phyloP scores from a whole-genome alignment of 2,329 filamentous ascomycete genomes.

The Incumbomyces lentus region DNA sequence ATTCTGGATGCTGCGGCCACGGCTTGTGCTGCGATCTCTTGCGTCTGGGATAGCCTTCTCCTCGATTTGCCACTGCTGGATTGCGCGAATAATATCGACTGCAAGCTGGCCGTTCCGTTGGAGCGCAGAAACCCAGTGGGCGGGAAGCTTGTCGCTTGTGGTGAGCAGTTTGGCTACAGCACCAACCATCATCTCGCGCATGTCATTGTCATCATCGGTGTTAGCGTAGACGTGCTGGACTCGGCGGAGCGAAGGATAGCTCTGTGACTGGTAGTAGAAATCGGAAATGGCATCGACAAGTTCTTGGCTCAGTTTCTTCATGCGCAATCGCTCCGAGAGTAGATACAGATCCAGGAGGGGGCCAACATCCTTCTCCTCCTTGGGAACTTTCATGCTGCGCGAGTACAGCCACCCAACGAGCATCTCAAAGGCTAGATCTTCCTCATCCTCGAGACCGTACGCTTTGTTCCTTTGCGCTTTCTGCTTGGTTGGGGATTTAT shows the following conservation, averaged over 20 bases:
- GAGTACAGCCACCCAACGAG: constrained; percentile 47
- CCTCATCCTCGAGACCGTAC: constrained; percentile 43
- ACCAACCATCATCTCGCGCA: constrained; percentile 41
- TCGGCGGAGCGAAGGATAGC: constrained; percentile 42
- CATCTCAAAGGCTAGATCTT: constrained; percentile 41
- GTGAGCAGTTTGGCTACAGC: constrained; percentile 42
- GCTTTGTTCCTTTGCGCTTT: constrained; percentile 19
- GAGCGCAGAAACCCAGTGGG: constrained; percentile 46
- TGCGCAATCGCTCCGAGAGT: constrained; percentile 44
- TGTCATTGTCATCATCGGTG: constrained; percentile 36
- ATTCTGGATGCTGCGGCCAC: constrained; percentile 12
- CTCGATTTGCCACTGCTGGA: constrained; percentile 46
- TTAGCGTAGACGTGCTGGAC: constrained; percentile 45
- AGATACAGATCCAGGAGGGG: constrained; percentile 45
- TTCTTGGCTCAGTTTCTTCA: constrained; percentile 37
- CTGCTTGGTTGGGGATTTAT: constrained; percentile 25
- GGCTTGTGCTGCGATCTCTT: constrained; percentile 23
- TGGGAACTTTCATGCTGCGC: constrained; percentile 35
- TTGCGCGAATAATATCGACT: constrained; percentile 44
- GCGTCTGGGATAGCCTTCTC: constrained; percentile 40
- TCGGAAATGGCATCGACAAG: constrained; percentile 40
- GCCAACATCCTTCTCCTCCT: constrained; percentile 41
- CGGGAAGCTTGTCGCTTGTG: constrained; percentile 38
- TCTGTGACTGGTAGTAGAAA: constrained; percentile 44
- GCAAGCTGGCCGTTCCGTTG: constrained; percentile 45